Base-by-base conservation (phyloP, 352 stramenopile genomes). In the Pythium diclinum region DNA sequence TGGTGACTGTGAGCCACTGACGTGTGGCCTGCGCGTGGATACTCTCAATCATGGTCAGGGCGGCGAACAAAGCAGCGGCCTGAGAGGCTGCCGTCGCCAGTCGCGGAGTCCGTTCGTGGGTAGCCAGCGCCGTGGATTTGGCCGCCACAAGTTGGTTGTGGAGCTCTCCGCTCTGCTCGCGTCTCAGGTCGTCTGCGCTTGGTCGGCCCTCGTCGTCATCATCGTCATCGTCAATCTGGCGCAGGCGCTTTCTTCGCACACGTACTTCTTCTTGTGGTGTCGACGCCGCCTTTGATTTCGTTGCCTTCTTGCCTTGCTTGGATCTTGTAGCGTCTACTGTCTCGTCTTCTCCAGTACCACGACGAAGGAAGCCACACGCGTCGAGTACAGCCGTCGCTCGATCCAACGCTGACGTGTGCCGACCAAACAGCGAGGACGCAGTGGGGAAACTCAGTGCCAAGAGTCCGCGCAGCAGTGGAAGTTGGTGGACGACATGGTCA, bases 401-500 rank as follows among this genome's bases (percentile, higher is more conserved):
- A 44, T 57, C 56, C 0, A 70, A 30, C 8, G 23, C 44, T 10
- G 32, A 23, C 2, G 78, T 54, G 3, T 56, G 49, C 21, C 61
- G 65, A 1, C 56, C 67, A n/a, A 73, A 34, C 10, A 77, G 54
- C 30, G 44, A 57, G n/a, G 76, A 68, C 2, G 42, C n/a, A n/a
- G 30, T 47, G 13, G 47, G 56, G 47, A 70, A 70, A 19, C 56
- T 70, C 5, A 70, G 52, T 25, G 46, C 42, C 23, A 88, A 58
- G 6, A 91, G 64, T 21, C 74, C 61, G 49, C 77, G 80, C 56
- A 92, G 69, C 10, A 92, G 69, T 16, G 73, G 76, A 14, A 67
- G 56, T 32, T 88, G 82, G 59, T 85, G 81, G 14, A 92, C 78
- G 7, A 84, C 77, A 58, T 92, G 83, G 7, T 89, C 79, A 44